Conservation (phyloP, 2,329 filamentous ascomycete species). For the Colletotrichum sp. region DNA sequence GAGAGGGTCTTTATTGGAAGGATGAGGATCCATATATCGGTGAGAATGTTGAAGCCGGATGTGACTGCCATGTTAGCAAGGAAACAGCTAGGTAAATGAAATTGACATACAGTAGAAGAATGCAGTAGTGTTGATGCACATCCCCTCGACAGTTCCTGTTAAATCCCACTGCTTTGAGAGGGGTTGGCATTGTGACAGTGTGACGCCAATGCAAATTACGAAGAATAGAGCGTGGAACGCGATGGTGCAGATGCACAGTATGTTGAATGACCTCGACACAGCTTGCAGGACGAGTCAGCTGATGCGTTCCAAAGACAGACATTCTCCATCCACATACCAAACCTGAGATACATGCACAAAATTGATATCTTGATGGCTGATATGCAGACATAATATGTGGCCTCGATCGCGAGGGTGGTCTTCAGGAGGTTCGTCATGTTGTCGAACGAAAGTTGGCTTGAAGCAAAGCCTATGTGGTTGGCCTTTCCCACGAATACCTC, state of each 20-base stretch:
- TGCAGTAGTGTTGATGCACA: slow-evolving; percentile 44
- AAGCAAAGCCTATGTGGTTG: slow-evolving; percentile 25
- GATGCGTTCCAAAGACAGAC: accelerated
- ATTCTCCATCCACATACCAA: slow-evolving; percentile 34
- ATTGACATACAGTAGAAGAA: slow-evolving; percentile 44
- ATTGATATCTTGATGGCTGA: slow-evolving; percentile 48
- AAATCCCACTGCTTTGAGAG: slow-evolving; percentile 48
- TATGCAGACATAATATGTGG: slow-evolving; percentile 46
- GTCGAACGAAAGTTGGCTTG: slow-evolving; percentile 15
- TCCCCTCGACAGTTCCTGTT: slow-evolving; percentile 30
- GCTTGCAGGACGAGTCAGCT: slow-evolving; percentile 10
- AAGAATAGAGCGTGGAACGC: slow-evolving; percentile 43
- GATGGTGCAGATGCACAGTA: slow-evolving; percentile 39
- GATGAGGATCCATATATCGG: slow-evolving; percentile 49
- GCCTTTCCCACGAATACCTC: slow-evolving; percentile 24
- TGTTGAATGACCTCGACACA: slow-evolving; percentile 28
- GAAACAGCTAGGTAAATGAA: background rate
- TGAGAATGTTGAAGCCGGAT: slow-evolving; percentile 49
- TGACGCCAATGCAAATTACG: slow-evolving; percentile 41
- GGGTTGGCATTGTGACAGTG: slow-evolving; percentile 46
- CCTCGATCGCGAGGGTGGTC: slow-evolving; percentile 39
- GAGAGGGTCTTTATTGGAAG: slow-evolving; percentile 50
- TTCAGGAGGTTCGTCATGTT: slow-evolving; percentile 28
- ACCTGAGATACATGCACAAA: slow-evolving; percentile 50
- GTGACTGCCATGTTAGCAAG: slow-evolving; percentile 32